Evolutionary conservation across 495 filamentous ascomycete species (phyloP), one percentile per base, ranked within the genome.

Genomic region (Aspergillus haitiensis): DNA sequence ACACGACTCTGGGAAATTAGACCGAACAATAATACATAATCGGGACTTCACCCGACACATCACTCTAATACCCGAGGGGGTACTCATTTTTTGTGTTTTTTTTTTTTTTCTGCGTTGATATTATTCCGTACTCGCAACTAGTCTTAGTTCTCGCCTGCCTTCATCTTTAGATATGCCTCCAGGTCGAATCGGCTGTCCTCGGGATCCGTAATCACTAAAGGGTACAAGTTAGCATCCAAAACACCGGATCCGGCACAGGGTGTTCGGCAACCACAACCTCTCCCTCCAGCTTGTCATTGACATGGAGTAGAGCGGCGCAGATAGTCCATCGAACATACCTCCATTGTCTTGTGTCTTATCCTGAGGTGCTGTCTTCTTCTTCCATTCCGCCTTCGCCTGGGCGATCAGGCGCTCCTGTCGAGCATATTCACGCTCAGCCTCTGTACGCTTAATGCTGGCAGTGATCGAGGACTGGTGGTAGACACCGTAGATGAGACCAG

Each of bases 401-500:
- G 86, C 77, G 79, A 98, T 97, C 76, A 98, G 78, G 50, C 82
- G 81, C 74, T 90, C 84, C 82, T 97, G 93, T 72, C 90, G 89
- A 64, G 92, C 77, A 67, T 90, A 97, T 72, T 96, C 91, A 63
- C 83, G 82, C 67, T 96, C 77, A 60, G 84, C 80, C 49, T 86
- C 81, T 45, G 81, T 78, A 60, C 82, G 72, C 75, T 88, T 88
- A 62, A 89, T 82, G 63, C 81, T 65, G 33, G 89, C 70, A 60
- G 77, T 86, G 70, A 98, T 82, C 44, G 82, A 81, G 53, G 84
- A 81, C 78, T 99, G 95, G 81, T 96, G 92, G 72, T 85, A 89
- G 74, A 96, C 78, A 72, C 94, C 94, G 80, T 98, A 98, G 72
- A 95, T 82, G 68, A 96, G 77, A 75, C 94, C 94, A 67, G 88